Evolutionary conservation across 2,329 filamentous ascomycete genomes (phyloP).

Genomic region (Apiospora hydei): DNA sequence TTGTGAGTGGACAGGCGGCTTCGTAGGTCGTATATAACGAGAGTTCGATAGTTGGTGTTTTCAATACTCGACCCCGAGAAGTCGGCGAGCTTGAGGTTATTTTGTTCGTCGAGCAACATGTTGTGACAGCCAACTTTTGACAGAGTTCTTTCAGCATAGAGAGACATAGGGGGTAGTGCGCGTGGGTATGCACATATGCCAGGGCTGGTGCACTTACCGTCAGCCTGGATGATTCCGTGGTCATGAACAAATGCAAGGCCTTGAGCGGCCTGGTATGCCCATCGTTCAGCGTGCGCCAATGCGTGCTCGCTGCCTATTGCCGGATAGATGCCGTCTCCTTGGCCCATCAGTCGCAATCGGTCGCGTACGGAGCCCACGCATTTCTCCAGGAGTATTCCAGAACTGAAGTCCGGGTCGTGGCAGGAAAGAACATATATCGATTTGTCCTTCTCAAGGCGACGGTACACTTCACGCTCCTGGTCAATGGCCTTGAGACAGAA

Average conservation of each 20-base stretch:
- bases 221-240: too few relatives aligned
- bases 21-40: not conserved
- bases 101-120: not conserved
- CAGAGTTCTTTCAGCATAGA: too few relatives aligned
- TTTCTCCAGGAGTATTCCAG: not conserved
- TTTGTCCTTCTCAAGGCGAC: not conserved
- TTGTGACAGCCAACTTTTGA: not conserved
- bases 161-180: too few relatives aligned
- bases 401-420: not conserved
- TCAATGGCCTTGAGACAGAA: not conserved
- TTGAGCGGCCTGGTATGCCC: too few relatives aligned
- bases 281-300: too few relatives aligned
- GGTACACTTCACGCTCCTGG: not conserved
- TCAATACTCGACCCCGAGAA: not conserved
- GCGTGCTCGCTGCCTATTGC: too few relatives aligned
- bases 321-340: not conserved
- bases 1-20: not conserved
- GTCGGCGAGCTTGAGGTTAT: constrained; percentile 8
- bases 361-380: not conserved
- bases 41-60: not conserved
- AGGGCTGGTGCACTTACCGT: too few relatives aligned
- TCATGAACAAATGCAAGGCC: too few relatives aligned
- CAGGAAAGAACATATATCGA: not conserved
- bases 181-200: too few relatives aligned
- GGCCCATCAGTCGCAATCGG: not conserved